Conservation (phyloP, 2,329 filamentous ascomycete species). For the Verticillium dahliae region DNA sequence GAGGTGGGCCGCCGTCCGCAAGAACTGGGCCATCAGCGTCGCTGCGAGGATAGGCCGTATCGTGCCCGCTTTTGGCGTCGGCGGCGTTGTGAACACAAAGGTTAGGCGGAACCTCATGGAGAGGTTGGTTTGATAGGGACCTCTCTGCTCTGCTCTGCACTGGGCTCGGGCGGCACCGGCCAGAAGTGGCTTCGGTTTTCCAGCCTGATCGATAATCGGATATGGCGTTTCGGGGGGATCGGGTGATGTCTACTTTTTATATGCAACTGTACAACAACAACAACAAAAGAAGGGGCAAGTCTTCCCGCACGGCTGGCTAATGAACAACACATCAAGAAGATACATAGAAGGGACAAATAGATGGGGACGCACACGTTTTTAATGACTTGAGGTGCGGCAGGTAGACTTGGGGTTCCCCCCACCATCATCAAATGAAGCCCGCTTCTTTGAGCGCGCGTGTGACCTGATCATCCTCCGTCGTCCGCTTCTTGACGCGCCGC, state of each 20-base stretch:
- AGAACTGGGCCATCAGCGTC: slow-evolving; percentile 70
- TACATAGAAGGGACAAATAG: background rate
- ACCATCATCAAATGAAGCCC: background rate
- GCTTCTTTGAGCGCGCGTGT: slow-evolving; percentile 33
- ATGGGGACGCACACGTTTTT: background rate
- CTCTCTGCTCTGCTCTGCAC: background rate
- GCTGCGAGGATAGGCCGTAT: slow-evolving; percentile 76
- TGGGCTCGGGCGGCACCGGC: background rate
- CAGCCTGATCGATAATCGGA: background rate
- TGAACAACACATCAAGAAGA: background rate
- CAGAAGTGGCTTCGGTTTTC: no score
- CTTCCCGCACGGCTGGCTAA: background rate
- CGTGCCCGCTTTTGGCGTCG: slow-evolving; percentile 81
- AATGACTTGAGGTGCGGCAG: background rate
- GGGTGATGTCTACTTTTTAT: no score
- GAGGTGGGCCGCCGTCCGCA: slow-evolving; percentile 59
- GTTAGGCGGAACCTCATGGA: slow-evolving; percentile 63
- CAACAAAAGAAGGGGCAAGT: background rate
- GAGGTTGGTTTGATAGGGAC: slow-evolving; percentile 32
- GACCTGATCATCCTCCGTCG: slow-evolving; percentile 33
- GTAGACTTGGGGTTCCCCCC: background rate
- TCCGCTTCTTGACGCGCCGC: slow-evolving; percentile 16
- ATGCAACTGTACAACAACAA: background rate
- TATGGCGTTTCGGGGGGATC: background rate
- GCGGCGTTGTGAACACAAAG: slow-evolving; percentile 77